Conservation (phyloP, 495 filamentous ascomycete species). For the Penicillium argentinense region DNA sequence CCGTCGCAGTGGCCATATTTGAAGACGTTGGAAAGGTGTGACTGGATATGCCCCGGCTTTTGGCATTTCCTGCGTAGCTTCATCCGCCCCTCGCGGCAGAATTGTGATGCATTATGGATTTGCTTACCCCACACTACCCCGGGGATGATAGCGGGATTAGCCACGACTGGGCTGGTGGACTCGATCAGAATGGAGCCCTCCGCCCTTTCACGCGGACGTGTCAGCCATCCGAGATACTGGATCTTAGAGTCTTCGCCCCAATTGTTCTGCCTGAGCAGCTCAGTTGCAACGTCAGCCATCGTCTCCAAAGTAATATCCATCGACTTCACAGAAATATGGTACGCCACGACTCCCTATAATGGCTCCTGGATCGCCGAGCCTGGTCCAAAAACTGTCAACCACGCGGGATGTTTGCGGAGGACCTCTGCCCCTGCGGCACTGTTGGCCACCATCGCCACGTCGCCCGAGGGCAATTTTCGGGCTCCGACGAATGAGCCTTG, state of each 20-base stretch:
- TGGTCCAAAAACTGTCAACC: conserved; percentile 11
- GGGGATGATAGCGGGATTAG: conserved; percentile 15
- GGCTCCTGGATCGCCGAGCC: conserved; percentile 11
- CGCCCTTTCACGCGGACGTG: conserved; percentile 5
- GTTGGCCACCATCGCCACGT: conserved; percentile 9
- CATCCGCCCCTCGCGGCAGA: conserved; percentile 4
- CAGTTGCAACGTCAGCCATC: conserved; percentile 4
- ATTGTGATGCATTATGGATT: conserved; percentile 1
- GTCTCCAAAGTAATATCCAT: conserved; percentile 10
- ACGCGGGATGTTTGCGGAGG: conserved; percentile 5
- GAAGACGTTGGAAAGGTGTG: not conserved
- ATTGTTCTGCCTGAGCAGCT: conserved; percentile 7
- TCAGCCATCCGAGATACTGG: conserved; percentile 10
- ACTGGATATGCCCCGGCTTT: conserved; percentile 4
- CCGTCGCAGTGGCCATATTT: conserved; percentile 12
- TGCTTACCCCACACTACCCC: conserved; percentile 11
- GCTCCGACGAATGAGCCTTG: conserved; percentile 9
- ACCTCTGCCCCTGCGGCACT: conserved; percentile 9
- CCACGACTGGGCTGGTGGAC: conserved; percentile 16
- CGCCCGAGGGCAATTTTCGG: conserved; percentile 12
- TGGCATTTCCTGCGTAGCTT: conserved; percentile 5
- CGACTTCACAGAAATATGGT: conserved; percentile 5
- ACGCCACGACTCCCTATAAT: conserved; percentile 19
- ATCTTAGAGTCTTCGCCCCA: conserved; percentile 11
- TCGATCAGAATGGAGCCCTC: conserved; percentile 20